Evolutionary conservation across 805 yeast species (phyloP).

Genomic region (Maudiozyma saulgeensis): DNA sequence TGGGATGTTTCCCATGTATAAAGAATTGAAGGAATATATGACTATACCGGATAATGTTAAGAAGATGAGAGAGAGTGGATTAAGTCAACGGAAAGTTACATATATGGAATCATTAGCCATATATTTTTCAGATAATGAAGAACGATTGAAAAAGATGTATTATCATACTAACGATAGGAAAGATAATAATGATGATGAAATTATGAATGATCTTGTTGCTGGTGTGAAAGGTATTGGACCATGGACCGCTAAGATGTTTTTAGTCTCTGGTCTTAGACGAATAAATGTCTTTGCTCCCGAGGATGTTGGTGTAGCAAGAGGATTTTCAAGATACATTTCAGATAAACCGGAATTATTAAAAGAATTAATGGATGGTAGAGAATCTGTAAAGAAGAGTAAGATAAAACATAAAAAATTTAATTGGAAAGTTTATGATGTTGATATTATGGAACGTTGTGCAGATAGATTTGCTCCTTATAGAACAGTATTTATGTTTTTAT

Average conservation of each 20-base stretch:
- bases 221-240: constrained; percentile 62
- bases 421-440: constrained; percentile 63
- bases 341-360: constrained; percentile 41
- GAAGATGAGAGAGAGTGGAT: constrained; percentile 51
- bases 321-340: constrained; percentile 54
- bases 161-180: constrained; percentile 3
- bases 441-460: constrained; percentile 45
- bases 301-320: constrained; percentile 81
- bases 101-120: constrained; percentile 50
- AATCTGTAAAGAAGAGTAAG: constrained; percentile 27
- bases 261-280: constrained; percentile 57
- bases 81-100: constrained; percentile 57
- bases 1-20: constrained; percentile 44
- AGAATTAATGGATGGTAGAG: constrained; percentile 37
- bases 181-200: constrained; percentile 34
- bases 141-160: constrained; percentile 32
- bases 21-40: constrained; percentile 31
- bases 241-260: constrained; percentile 89
- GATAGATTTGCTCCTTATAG: constrained; percentile 56
- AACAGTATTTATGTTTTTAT: constrained; percentile 54
- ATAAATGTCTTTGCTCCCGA: constrained; percentile 65
- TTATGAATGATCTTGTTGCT: constrained; percentile 39
- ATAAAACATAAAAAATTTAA: constrained; percentile 39
- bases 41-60: constrained; percentile 30
- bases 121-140: constrained; percentile 36